These are phyloP conservation scores for Trametes cingulata DNA, from an alignment of 768 basidiomycete genomes.

Conservation along the genomic window DNA sequence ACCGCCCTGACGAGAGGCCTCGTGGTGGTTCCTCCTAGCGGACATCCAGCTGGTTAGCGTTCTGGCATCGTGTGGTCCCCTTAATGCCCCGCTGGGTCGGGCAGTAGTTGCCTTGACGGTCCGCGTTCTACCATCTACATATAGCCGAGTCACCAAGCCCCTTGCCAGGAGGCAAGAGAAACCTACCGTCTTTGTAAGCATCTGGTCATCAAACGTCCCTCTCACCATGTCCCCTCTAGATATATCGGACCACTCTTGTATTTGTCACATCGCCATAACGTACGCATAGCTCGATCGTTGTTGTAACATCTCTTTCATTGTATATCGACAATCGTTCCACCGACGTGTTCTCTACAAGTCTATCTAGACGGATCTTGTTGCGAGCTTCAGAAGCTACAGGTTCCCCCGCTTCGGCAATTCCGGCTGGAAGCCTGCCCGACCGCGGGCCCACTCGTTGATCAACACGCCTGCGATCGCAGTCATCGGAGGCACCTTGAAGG, in stretches of 20 bases:
- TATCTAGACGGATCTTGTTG: slow-evolving; percentile 10
- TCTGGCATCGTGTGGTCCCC: not conserved
- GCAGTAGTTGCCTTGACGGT: slow-evolving; percentile 16
- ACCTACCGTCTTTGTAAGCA: not conserved
- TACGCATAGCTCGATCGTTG: not conserved
- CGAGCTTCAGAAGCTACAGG: not conserved
- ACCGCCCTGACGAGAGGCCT: slow-evolving; percentile 21
- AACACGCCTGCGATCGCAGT: slow-evolving; percentile 86
- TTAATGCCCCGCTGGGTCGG: slow-evolving; percentile 11
- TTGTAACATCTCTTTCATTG: slow-evolving; percentile 3
- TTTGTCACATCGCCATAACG: not conserved
- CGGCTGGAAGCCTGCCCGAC: slow-evolving; percentile 41
- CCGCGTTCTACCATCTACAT: slow-evolving; percentile 2
- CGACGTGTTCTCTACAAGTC: slow-evolving; percentile 4
- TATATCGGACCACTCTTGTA: not conserved
- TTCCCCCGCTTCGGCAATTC: slow-evolving; percentile 5
- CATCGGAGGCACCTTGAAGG: slow-evolving; percentile 73
- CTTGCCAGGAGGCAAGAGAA: not conserved
- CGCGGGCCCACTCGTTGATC: slow-evolving; percentile 78
- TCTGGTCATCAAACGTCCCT: too few species aligned
- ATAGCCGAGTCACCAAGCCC: not conserved
- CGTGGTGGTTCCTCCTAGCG: slow-evolving; percentile 17
- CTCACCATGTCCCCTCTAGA: slow-evolving; percentile 1
- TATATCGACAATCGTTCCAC: slow-evolving; percentile 1
- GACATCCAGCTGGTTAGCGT: not conserved